Evolutionary conservation across 371 early-diverging fungal genomes (phyloP).

Genomic region (Lichtheimia ornata): DNA sequence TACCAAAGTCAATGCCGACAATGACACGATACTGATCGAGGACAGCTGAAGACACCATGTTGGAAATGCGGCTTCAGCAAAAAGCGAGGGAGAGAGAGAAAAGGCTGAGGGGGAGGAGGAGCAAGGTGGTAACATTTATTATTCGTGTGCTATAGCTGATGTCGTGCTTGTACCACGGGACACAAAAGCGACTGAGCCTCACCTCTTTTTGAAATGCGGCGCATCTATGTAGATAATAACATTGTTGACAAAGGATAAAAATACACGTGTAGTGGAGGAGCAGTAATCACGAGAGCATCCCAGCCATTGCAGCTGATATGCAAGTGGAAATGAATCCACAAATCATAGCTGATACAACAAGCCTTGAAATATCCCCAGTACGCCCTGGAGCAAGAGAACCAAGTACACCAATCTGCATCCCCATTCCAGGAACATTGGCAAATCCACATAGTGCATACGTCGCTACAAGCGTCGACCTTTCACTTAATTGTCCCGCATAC

Average conservation of each 20-base stretch:
- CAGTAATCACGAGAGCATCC: constrained; percentile 49
- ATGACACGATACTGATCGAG: constrained; percentile 51
- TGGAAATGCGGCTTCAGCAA: not conserved
- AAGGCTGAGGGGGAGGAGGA: not conserved
- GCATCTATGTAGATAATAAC: no score
- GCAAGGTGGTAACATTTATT: no score
- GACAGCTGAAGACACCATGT: constrained; percentile 21
- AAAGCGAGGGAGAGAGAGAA: constrained; percentile 9
- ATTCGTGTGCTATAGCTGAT: not conserved
- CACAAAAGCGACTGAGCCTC: no score
- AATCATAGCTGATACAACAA: constrained; percentile 82
- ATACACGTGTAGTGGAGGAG: no score
- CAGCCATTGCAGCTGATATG: constrained; percentile 85
- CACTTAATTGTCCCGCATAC: constrained; percentile 27
- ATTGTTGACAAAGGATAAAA: no score
- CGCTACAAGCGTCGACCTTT: constrained; percentile 55
- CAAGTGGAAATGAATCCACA: constrained; percentile 83
- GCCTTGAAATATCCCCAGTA: constrained; percentile 70
- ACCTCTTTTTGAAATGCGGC: no score
- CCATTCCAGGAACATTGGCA: constrained; percentile 85
- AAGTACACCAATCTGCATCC: constrained; percentile 83
- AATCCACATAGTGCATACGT: constrained; percentile 89
- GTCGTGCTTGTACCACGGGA: not conserved
- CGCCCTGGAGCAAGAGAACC: constrained; percentile 84
- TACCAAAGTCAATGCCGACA: constrained; percentile 64